Evolutionary conservation across 2,329 filamentous ascomycete species (phyloP), one percentile per base, ranked within the genome.

Genomic region (Aspergillus sp.): DNA sequence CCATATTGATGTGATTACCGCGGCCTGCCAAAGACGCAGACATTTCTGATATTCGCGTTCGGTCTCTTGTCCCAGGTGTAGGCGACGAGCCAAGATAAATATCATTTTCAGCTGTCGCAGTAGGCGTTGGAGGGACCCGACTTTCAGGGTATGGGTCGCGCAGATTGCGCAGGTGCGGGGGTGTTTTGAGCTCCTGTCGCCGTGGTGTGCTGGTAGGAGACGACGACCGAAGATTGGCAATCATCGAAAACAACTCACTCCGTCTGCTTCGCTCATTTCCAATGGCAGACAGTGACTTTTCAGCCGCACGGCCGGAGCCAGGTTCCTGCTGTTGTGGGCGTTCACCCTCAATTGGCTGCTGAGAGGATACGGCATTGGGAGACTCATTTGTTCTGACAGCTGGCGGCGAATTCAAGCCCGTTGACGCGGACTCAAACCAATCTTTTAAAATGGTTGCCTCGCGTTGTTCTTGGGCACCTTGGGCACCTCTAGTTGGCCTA

Each of bases 221-320:
- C 8, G 57, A 57, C 10, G 78, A 79, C 17, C 68, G 68, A 15
- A 88, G 67, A 13, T 80, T 74, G 1, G 80, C 69, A 44, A 86
- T 89, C 40, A 89, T 65, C 0, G 69, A 69, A 4, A 74, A 72
- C 15, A 72, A 73, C 41, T 81, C 76, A 6, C 59, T 58, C 28
- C 70, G 70, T 52, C 93, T 85, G 30, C 78, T 60, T 45, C 91
- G 85, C 35, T 84, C 78, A 3, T 51, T 44, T 13, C 55, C 52
- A 1, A 56, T 60, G 10, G 62, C 57, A 4, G 68, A 60, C 3
- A 70, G 62, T 0, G 69, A 66, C 5, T 22, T 22, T 22, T 22
- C 6, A 0, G 78, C 75, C 8, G 77, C 75, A 17, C 74, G 71
- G 29, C 89, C 80, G 0, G 75, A 63, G 2, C 80, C 75, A 48